Evolutionary conservation across 2,329 filamentous ascomycete genomes (phyloP).

Genomic region (Pseudogymnoascus sp.): DNA sequence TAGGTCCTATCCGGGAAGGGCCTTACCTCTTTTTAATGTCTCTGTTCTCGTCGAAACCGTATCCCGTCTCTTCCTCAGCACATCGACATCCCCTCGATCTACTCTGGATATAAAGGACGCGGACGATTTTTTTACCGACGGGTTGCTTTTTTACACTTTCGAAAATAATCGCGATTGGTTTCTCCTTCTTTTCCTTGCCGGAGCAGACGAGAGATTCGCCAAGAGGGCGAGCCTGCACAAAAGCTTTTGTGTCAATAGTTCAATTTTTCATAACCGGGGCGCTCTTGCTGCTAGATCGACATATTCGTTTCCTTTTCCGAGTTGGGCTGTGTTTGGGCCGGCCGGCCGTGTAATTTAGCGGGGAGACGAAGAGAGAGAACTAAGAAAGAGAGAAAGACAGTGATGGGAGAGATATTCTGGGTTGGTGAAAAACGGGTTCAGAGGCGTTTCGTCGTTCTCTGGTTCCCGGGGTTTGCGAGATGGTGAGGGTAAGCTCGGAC

Average conservation of each 20-base stretch:
- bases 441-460: not conserved
- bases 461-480: slow-evolving; percentile 3
- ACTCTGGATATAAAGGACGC: slow-evolving; percentile 15
- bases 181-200: slow-evolving; percentile 20
- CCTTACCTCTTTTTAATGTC: slow-evolving; percentile 13
- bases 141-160: slow-evolving; percentile 23
- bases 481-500: slow-evolving; percentile 14
- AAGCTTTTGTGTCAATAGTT: slow-evolving; percentile 28
- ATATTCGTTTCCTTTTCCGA: slow-evolving; percentile 1
- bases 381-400: slow-evolving; percentile 2
- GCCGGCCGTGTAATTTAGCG: slow-evolving; percentile 26
- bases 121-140: slow-evolving; percentile 20
- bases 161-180: slow-evolving; percentile 24
- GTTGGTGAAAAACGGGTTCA: not conserved
- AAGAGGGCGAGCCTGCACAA: slow-evolving; percentile 19
- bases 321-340: slow-evolving; percentile 19
- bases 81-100: slow-evolving; percentile 11
- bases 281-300: slow-evolving; percentile 9
- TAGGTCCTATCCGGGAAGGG: slow-evolving; percentile 22
- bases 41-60: slow-evolving; percentile 10
- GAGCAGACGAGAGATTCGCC: slow-evolving; percentile 17
- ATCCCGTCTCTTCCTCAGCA: slow-evolving; percentile 11
- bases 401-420: not conserved
- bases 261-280: slow-evolving; percentile 13
- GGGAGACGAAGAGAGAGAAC: not conserved